phyloP scores from a whole-genome alignment of 2,329 filamentous ascomycete species.

The Aspergillus ustus region DNA sequence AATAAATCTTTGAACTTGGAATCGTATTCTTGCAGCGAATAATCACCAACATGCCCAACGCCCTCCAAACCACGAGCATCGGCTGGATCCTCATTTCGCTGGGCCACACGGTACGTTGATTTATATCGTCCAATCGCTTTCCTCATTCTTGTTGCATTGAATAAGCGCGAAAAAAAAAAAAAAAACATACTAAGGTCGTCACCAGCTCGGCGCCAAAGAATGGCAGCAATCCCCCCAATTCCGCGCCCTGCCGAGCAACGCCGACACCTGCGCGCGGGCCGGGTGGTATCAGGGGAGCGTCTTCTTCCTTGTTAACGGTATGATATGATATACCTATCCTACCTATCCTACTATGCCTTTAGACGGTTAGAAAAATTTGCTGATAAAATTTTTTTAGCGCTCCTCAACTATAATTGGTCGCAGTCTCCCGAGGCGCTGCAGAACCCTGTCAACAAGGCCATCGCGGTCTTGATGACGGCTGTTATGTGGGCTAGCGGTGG shows the following conservation, averaged over 20 bases:
- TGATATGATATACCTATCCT: slow-evolving; percentile 6
- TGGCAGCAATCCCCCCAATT: slow-evolving; percentile 27
- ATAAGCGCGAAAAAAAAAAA: neutral
- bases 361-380: neutral
- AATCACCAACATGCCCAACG: slow-evolving; percentile 14
- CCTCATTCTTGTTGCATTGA: neutral
- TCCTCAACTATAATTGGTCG: slow-evolving; percentile 22
- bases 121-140: neutral
- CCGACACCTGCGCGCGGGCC: slow-evolving; percentile 28
- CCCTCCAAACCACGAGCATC: slow-evolving; percentile 21
- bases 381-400: slow-evolving; percentile 2
- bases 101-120: slow-evolving; percentile 25
- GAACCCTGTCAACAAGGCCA: slow-evolving; percentile 35
- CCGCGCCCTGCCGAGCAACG: slow-evolving; percentile 26
- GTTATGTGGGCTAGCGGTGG: slow-evolving; percentile 35
- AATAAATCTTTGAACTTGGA: no score
- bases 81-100: slow-evolving; percentile 26
- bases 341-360: neutral
- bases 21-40: neutral
- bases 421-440: slow-evolving; percentile 22
- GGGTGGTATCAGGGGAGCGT: slow-evolving; percentile 35
- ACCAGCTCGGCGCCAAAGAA: slow-evolving; percentile 22
- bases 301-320: slow-evolving; percentile 30
- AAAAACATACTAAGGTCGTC: no score
- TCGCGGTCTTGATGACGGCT: slow-evolving; percentile 32